Evolutionary conservation across 768 basidiomycete genomes (phyloP).

Genomic region (Lactarius hengduanensis): DNA sequence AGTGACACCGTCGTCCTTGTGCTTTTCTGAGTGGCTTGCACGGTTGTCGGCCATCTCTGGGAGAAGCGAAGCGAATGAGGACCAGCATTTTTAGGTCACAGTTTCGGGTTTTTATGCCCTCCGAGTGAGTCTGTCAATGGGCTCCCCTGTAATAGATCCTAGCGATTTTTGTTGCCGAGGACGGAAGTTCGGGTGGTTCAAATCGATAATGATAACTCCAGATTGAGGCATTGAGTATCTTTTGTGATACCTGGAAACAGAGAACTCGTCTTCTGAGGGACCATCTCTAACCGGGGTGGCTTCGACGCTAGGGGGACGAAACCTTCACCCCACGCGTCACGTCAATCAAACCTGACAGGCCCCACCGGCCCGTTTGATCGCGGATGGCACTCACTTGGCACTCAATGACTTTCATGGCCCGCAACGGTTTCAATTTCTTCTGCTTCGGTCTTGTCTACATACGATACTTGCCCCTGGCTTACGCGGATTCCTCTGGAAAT

Average conservation of each 20-base stretch:
- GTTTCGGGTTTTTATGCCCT: background rate
- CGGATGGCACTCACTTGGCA: too few species aligned
- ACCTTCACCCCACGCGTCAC: too few species aligned
- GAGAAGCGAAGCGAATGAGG: background rate
- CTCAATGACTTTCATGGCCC: too few species aligned
- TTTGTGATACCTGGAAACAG: background rate
- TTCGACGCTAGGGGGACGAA: too few species aligned
- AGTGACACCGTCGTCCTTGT: background rate
- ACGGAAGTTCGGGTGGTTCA: background rate
- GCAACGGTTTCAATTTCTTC: too few species aligned
- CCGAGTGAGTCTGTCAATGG: background rate
- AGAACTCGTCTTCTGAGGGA: background rate
- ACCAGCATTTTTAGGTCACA: background rate
- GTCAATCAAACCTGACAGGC: too few species aligned
- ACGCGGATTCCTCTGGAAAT: too few species aligned
- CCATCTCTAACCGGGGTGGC: too few species aligned
- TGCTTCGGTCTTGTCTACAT: too few species aligned
- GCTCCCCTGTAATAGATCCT: background rate
- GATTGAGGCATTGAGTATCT: background rate
- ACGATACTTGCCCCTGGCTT: too few species aligned
- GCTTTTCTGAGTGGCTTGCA: background rate
- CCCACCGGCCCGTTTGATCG: too few species aligned
- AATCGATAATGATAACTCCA: background rate
- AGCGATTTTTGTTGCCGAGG: background rate
- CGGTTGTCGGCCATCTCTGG: slow-evolving; percentile 13